Evolutionary conservation across 345 rosid genomes (phyloP).

Genomic region (Microcos paniculata): DNA sequence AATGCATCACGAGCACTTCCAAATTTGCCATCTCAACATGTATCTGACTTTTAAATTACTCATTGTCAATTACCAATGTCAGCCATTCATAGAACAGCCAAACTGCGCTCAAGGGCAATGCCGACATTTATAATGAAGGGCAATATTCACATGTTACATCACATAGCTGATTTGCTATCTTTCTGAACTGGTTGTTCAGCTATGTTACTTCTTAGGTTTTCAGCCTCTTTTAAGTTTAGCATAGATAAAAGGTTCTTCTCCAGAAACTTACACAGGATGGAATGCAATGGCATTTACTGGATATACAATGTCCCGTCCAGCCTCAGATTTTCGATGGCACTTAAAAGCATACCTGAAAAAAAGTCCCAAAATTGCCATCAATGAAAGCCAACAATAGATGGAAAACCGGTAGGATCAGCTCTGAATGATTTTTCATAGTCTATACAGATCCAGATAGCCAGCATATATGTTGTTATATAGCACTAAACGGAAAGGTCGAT

Average conservation of each 20-base stretch:
- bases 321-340: conserved; percentile 97
- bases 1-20: neutral
- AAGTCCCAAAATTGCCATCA: conserved; percentile 10
- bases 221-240: neutral
- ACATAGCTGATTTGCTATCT: neutral
- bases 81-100: neutral
- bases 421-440: too few relatives aligned
- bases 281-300: conserved; percentile 96
- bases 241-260: neutral
- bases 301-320: conserved; percentile 92
- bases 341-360: conserved; percentile 90
- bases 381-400: neutral
- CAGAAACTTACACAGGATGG: conserved; percentile 89
- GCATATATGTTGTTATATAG: neutral
- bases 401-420: conserved; percentile 3
- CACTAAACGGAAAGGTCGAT: neutral
- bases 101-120: neutral
- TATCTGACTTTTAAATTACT: neutral
- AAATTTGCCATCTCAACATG: neutral
- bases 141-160: neutral
- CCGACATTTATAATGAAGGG: neutral
- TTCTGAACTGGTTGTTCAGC: neutral
- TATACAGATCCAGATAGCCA: neutral
- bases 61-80: neutral
- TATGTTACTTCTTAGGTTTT: neutral